Base-by-base conservation (phyloP, 169 alveolate species). In the Eimeria praecox region DNA sequence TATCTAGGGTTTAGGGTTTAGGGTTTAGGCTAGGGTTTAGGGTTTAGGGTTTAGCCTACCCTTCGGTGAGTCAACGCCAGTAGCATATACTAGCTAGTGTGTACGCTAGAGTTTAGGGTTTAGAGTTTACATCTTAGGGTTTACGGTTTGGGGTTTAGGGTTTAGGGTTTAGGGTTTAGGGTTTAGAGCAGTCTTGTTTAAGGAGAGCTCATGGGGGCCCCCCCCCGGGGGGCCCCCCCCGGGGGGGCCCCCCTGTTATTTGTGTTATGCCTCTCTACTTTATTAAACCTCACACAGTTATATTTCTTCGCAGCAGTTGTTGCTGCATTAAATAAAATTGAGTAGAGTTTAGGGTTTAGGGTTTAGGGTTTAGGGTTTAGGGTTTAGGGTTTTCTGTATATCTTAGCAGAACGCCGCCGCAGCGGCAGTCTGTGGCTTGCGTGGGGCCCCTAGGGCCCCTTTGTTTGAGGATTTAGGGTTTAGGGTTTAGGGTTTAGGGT, bases 401-500 rank as follows among this genome's bases (percentile, higher is more conserved):
- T 9, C 30, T 20, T n/a, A n/a, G 44, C 80, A 69, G 44, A n/a
- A 27, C 44, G 27, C 69, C 27, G 69, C n/a, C 3, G n/a, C 44
- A 69, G 44, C 80, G 30, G 80, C 44, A 69, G n/a, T 0, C 69
- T 59, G 69, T 59, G 22, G 30, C 69, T n/a, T 59, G n/a, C 69
- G 69, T 59, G 80, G 80, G 80, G 49, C 80, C 80, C 80, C 44
- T 69, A 4, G 80, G 80, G 80, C 80, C 80, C 80, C 80, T 59
- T 52, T 9, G n/a, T 22, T 64, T 64, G 16, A 69, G 80, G 80
- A 44, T 69, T 69, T 69, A 69, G 80, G 46, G 80, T 69, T 69
- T 69, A 69, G 80, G 80, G 80, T 69, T 69, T 69, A 69, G 80
- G 80, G 80, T 69, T 69, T 30, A 69, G 44, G 80, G 80, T n/a